Conservation (phyloP, 1,284 basidiomycete genomes). For the Sphagnurus paluster region DNA sequence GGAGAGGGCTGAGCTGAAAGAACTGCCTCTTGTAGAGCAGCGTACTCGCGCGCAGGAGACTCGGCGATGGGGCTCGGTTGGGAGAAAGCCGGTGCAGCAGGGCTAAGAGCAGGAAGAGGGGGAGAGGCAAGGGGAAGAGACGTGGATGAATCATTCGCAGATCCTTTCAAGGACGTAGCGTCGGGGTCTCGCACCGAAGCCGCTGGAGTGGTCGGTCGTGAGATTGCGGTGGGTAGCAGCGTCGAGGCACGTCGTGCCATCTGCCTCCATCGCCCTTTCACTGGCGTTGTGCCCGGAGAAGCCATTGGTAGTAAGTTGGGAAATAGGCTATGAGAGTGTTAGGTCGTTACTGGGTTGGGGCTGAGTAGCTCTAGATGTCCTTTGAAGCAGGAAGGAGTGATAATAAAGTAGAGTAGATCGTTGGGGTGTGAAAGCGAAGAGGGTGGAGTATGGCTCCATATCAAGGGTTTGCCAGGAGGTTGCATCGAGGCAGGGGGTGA, state of each 20-base stretch:
- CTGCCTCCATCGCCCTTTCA: slow-evolving; percentile 36
- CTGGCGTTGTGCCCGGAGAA: slow-evolving; percentile 18
- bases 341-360: slow-evolving; percentile 3
- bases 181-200: slow-evolving; percentile 28
- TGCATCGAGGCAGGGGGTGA: slow-evolving; percentile 34
- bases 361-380: slow-evolving; percentile 5
- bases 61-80: slow-evolving; percentile 52
- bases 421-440: slow-evolving; percentile 18
- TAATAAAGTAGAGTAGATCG: slow-evolving; percentile 10
- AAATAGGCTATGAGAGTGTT: too few species aligned
- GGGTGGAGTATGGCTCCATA: slow-evolving; percentile 17
- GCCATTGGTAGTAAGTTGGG: slow-evolving; percentile 29
- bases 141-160: too few species aligned
- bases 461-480: slow-evolving; percentile 36
- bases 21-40: slow-evolving; percentile 27
- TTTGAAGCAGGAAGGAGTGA: slow-evolving; percentile 12
- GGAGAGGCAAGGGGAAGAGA: slow-evolving; percentile 16
- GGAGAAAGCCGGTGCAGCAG: slow-evolving; percentile 13
- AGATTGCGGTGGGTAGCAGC: slow-evolving; percentile 31
- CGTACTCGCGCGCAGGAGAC: slow-evolving; percentile 51
- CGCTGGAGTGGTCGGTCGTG: slow-evolving; percentile 32
- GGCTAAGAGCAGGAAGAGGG: slow-evolving; percentile 24
- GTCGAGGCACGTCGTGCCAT: slow-evolving; percentile 53
- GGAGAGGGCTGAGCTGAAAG: slow-evolving; percentile 31
- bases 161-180: slow-evolving; percentile 24